Conservation (phyloP, 306 rosid species). For the Medicago arabica region DNA sequence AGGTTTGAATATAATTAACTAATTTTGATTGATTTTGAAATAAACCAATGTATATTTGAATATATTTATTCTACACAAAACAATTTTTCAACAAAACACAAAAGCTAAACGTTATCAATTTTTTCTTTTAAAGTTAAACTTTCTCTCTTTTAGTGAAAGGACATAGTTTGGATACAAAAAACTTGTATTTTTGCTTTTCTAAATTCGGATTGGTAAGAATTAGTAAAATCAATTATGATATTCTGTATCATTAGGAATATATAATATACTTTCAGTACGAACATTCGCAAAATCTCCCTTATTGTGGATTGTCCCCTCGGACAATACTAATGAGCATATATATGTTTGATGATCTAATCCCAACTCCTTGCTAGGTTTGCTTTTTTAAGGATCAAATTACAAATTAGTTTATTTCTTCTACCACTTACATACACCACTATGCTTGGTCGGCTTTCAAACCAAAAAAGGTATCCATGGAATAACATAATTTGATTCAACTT, state of each 20-base stretch:
- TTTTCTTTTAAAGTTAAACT: too few species aligned
- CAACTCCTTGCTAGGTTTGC: neutral
- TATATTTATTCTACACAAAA: too few species aligned
- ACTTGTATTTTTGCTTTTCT: neutral
- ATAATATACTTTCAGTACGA: neutral
- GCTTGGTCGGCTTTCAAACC: neutral
- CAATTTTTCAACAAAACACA: too few species aligned
- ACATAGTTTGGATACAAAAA: too few species aligned
- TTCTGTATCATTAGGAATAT: neutral
- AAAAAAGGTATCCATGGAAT: neutral
- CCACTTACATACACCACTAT: neutral
- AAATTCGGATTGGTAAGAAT: neutral
- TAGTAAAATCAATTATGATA: neutral
- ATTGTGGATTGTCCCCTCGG: neutral
- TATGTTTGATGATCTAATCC: neutral
- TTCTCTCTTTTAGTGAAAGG: too few species aligned
- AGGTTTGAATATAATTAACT: too few species aligned
- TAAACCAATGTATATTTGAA: neutral
- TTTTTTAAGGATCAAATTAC: neutral
- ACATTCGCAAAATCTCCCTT: neutral
- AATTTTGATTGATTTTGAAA: neutral
- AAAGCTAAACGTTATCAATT: too few species aligned
- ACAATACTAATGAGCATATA: neutral
- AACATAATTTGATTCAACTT: conserved; percentile 1
- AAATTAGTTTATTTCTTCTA: neutral